Base-by-base conservation (phyloP, 768 basidiomycete genomes). In the Lactarius hengduanensis region DNA sequence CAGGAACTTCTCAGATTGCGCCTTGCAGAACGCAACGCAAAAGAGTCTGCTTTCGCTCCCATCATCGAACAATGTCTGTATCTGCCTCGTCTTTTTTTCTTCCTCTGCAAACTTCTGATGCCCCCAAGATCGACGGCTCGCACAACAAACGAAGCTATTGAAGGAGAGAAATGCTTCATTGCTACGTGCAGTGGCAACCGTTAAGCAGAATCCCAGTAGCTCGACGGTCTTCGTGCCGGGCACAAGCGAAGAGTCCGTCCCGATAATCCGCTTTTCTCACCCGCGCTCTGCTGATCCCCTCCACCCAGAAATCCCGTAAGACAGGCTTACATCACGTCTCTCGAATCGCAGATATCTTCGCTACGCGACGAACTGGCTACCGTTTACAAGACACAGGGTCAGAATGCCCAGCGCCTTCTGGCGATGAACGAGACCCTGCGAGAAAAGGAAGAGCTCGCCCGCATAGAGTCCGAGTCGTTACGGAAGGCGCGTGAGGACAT, bases 381-480 rank as follows among this genome's bases (percentile, higher is more conserved):
- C 10, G 87, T 96, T 1, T 99, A 98, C 81, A 96, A 96, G 77
- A 92, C 94, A 0, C 96, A 98, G 69, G 92, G 93, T 4, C 94
- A 96, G 78, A 96, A 97, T 76, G 92, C 95, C 1, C 96, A 97
- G 75, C 85, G 94, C 45, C 84, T 96, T 9, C 82, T 99, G 16
- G 84, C 91, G 4, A 94, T 99, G 89, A 96, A 93, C 67, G 97
- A 99, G 77, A 94, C 93, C 1, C 82, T 98, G 9, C 87, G 94
- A 59, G 95, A 96, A 76, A 90, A 94, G 76, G 96, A 98, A 73
- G 96, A 98, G 70, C 75, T 90, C 40, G 86, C 90, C 4, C 84
- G 94, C 66, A 82, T 91, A 47, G 89, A 96, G 67, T 82, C 89
- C 2, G 95, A 97, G 74, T 86, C 84, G 71, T 79, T 95, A 32